A percentile compares a stretch with the other conserved stretches of the same genome.
phyloP scores from a whole-genome alignment of 2,329 filamentous ascomycete genomes.

The Pseudocercospora macadamiae region DNA sequence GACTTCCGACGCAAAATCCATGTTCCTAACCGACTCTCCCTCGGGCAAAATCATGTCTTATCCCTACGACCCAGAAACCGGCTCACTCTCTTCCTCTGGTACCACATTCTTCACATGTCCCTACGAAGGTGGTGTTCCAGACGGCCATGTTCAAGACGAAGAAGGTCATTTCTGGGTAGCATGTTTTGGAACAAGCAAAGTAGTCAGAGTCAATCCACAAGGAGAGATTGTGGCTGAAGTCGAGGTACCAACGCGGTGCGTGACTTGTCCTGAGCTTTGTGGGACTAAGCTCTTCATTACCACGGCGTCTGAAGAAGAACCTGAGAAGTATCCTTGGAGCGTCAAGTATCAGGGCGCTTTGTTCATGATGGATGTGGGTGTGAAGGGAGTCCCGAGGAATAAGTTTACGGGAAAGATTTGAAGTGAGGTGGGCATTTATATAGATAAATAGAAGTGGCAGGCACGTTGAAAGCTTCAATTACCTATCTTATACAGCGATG shows the following conservation, averaged over 20 bases:
- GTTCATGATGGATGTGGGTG: conserved; percentile 77
- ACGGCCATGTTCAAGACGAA: conserved; percentile 82
- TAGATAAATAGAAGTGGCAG: too few relatives aligned
- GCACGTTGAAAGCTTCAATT: too few relatives aligned
- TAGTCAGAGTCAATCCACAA: conserved; percentile 71
- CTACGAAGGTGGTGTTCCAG: conserved; percentile 66
- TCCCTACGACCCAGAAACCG: conserved; percentile 69
- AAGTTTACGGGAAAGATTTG: conserved; percentile 57
- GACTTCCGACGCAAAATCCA: conserved; percentile 70
- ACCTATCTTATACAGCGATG: too few relatives aligned
- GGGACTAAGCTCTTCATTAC: conserved; percentile 78
- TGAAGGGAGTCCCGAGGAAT: conserved; percentile 64
- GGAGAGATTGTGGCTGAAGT: conserved; percentile 76
- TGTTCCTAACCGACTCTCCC: conserved; percentile 84
- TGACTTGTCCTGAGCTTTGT: conserved; percentile 80
- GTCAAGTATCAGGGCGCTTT: conserved; percentile 69
- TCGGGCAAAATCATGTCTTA: conserved; percentile 71
- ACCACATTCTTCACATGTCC: conserved; percentile 74
- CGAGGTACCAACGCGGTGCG: conserved; percentile 73
- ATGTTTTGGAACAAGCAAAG: conserved; percentile 75
- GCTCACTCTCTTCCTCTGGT: conserved; percentile 66
- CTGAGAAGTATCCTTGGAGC: conserved; percentile 65
- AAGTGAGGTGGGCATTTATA: too few relatives aligned
- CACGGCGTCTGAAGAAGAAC: conserved; percentile 69
- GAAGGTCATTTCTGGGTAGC: conserved; percentile 89